A percentile compares a stretch with the other conserved stretches of the same genome.
Conservation (phyloP, 176 grass and related monocot species). For the Phoenix roebelenii region DNA sequence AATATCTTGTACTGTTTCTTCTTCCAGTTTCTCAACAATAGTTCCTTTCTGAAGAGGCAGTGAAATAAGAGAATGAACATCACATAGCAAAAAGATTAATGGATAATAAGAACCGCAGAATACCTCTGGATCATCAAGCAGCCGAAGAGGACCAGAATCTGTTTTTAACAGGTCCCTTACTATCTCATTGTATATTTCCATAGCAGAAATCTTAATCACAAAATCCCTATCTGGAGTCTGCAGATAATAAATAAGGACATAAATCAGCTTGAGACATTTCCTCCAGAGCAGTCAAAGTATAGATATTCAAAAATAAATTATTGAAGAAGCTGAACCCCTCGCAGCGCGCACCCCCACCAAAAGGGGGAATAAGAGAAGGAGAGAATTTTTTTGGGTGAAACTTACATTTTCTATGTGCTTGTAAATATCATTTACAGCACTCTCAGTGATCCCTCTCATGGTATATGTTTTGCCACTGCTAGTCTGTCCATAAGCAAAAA, state of each 20-base stretch:
- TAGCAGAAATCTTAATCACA: conserved; percentile 43
- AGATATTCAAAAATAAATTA: too few relatives aligned
- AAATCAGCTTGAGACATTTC: neutral
- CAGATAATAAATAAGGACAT: neutral
- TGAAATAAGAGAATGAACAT: conserved; percentile 13
- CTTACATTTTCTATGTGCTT: conserved; percentile 41
- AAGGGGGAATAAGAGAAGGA: too few relatives aligned
- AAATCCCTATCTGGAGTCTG: conserved; percentile 76
- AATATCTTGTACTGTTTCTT: conserved; percentile 63
- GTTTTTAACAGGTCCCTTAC: conserved; percentile 91
- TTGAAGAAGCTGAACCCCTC: too few relatives aligned
- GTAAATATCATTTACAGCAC: conserved; percentile 76
- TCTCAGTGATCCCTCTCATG: conserved; percentile 82
- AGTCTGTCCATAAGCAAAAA: conserved; percentile 93
- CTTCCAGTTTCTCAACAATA: conserved; percentile 84
- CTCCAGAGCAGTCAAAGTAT: neutral
- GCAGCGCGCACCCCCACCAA: too few relatives aligned
- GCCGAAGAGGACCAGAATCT: conserved; percentile 71
- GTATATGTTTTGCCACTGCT: conserved; percentile 99
- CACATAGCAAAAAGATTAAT: neutral
- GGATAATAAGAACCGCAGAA: neutral
- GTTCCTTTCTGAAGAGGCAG: conserved; percentile 67
- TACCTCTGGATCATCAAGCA: conserved; percentile 99
- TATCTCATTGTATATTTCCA: conserved; percentile 94
- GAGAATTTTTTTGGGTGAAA: neutral